These are phyloP conservation scores for Pyronema domesticum DNA, from an alignment of 495 filamentous ascomycete genomes.

Conservation along the genomic window DNA sequence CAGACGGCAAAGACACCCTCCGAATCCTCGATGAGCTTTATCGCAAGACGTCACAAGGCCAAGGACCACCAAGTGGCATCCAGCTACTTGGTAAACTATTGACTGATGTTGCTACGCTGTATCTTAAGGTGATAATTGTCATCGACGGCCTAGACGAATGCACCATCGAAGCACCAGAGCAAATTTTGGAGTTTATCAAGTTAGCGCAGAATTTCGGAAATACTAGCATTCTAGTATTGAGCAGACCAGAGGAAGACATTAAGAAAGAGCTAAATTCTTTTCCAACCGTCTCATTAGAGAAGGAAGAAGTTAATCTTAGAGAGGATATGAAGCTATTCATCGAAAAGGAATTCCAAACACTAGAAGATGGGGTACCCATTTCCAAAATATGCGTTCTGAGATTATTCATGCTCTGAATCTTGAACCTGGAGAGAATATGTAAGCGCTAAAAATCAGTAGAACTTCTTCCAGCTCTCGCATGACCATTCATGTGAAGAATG, in stretches of 20 bases:
- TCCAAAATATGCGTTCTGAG: not conserved
- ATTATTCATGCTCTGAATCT: not conserved
- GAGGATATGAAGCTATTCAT: not conserved
- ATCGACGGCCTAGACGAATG: not conserved
- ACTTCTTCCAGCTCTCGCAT: too few relatives aligned
- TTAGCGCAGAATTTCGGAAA: not conserved
- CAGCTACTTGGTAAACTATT: not conserved
- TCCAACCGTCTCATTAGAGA: not conserved
- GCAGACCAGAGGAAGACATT: not conserved
- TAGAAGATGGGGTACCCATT: not conserved
- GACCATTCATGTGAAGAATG: too few relatives aligned
- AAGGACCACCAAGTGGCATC: not conserved
- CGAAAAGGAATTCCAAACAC: not conserved
- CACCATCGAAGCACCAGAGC: not conserved
- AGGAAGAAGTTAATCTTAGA: not conserved
- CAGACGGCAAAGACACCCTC: too few relatives aligned
- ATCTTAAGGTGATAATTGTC: not conserved
- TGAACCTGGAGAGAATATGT: not conserved
- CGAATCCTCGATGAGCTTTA: not conserved
- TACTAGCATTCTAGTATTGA: not conserved
- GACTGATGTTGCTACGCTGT: not conserved
- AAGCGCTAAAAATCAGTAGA: too few relatives aligned
- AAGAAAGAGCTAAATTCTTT: not conserved
- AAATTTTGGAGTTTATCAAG: not conserved
- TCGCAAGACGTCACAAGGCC: not conserved